Evolutionary conservation across 164 flowering plant species (phyloP).

Genomic region (Kingdonia uniflora): DNA sequence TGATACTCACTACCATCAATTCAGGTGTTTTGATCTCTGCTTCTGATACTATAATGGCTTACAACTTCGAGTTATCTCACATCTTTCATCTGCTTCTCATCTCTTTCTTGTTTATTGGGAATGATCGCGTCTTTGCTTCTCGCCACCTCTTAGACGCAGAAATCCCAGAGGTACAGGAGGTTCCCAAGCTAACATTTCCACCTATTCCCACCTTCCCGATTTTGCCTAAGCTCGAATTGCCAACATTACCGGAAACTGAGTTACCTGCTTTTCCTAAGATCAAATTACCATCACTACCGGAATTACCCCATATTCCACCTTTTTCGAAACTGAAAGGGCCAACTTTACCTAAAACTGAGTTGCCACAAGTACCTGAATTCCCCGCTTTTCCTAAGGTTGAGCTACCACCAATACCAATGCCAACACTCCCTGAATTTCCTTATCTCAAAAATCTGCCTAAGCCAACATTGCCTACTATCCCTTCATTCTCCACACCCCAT

Average conservation of each 20-base stretch:
- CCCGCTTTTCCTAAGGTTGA: slow-evolving; percentile 3
- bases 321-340: slow-evolving; percentile 1
- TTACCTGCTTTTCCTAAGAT: not conserved
- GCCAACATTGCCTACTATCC: not conserved
- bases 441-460: not conserved
- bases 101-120: not conserved
- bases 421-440: not conserved
- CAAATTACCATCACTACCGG: not conserved
- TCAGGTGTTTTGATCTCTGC: too few species aligned
- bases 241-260: not conserved
- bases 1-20: too few species aligned
- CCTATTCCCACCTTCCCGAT: slow-evolving; percentile 1
- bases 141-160: not conserved
- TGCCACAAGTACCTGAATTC: not conserved
- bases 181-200: slow-evolving; percentile 8
- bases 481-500: not conserved
- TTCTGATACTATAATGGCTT: too few species aligned
- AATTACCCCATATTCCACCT: not conserved
- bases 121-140: not conserved
- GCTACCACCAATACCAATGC: slow-evolving; percentile 4
- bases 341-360: slow-evolving; percentile 2
- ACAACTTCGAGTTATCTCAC: not conserved
- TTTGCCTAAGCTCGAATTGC: slow-evolving; percentile 2
- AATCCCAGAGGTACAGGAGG: not conserved
- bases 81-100: not conserved